phyloP scores from a whole-genome alignment of 164 flowering plant species.

The Macadamia tetraphylla region DNA sequence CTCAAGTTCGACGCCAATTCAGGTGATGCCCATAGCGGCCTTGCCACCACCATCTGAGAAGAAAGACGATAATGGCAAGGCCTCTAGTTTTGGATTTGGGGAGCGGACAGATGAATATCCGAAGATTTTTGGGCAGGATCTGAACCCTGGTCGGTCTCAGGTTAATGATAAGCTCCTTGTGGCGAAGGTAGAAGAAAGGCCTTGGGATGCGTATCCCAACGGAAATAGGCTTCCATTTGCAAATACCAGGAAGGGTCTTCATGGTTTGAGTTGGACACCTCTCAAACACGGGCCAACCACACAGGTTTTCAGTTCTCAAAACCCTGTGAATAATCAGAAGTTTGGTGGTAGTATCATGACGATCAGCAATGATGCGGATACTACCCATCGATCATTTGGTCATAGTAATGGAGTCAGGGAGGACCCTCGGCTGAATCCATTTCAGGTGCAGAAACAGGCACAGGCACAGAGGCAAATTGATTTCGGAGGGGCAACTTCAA shows the following conservation, averaged over 20 bases:
- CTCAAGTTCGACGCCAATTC: conserved; percentile 11
- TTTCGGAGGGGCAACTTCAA: conserved; percentile 54
- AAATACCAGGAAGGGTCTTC: conserved; percentile 38
- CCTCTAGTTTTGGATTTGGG: conserved; percentile 26
- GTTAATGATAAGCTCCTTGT: conserved; percentile 53
- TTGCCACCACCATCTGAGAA: conserved; percentile 25
- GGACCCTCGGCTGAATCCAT: conserved; percentile 34
- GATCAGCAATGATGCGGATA: conserved; percentile 9
- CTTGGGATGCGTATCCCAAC: conserved; percentile 38
- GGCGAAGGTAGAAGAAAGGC: conserved; percentile 55
- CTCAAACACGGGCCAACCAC: conserved; percentile 30
- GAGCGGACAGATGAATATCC: conserved; percentile 35
- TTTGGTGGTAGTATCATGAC: conserved; percentile 22
- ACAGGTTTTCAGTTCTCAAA: conserved; percentile 32
- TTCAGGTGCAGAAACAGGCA: conserved; percentile 48
- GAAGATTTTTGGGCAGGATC: conserved; percentile 80
- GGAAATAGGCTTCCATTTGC: conserved; percentile 37
- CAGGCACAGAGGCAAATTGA: conserved; percentile 56
- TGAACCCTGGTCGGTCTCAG: conserved; percentile 36
- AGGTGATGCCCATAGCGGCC: conserved; percentile 26
- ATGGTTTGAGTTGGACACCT: conserved; percentile 38
- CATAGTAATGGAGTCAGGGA: conserved; percentile 37
- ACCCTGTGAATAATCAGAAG: conserved; percentile 24
- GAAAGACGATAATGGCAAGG: conserved; percentile 30
- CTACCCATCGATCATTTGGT: conserved; percentile 9